Base-by-base conservation (phyloP, 2,329 filamentous ascomycete species). In the Fusarium humuli region DNA sequence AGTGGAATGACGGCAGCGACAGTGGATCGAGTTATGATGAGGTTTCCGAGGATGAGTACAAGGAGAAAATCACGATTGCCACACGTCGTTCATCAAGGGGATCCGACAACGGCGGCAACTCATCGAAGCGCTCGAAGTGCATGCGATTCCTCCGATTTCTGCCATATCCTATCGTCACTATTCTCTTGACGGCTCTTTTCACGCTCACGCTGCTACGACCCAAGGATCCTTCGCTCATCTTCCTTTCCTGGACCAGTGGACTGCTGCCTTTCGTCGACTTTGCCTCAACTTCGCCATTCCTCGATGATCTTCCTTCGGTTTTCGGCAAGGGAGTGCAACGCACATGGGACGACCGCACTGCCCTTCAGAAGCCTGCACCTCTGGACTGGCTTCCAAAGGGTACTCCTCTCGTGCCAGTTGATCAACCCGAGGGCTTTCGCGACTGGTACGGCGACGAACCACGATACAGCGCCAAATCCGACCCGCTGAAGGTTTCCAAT, bases 401-500 rank as follows among this genome's bases (percentile, higher is more conserved):
- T 1, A 54, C 48, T 9, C 25, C 71, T 11, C 6, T 29, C 7
- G 30, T 29, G 2, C n/a, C 49, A 1, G 23, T 4, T 11, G 34
- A 41, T 0, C 16, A 7, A 1, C 63, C 73, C 4, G 50, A 55
- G 2, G 76, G 76, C 0, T 78, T 78, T 1, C 63, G 68, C 23
- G 76, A 78, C 27, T 78, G 76, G 76, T 72, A 74, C 20, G 46
- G 60, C 2, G 52, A 70, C 2, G 27, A 53, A 14, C 57, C 71
- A 2, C 78, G 80, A 50, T 84, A 84, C 49, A 77, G 67, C 23
- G 75, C 81, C 7, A 70, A 69, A 2, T 57, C 72, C 7, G 82
- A 84, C 32, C 82, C 82, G 1, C 45, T 83, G 42, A 81, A 79
- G 47, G 76, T 83, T n/a, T 78, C 80, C 1, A 84, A 84, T 37